Evolutionary conservation across 2,329 filamentous ascomycete genomes (phyloP), one percentile per base, ranked within the genome.

Genomic region (Mycosphaerella sp.): DNA sequence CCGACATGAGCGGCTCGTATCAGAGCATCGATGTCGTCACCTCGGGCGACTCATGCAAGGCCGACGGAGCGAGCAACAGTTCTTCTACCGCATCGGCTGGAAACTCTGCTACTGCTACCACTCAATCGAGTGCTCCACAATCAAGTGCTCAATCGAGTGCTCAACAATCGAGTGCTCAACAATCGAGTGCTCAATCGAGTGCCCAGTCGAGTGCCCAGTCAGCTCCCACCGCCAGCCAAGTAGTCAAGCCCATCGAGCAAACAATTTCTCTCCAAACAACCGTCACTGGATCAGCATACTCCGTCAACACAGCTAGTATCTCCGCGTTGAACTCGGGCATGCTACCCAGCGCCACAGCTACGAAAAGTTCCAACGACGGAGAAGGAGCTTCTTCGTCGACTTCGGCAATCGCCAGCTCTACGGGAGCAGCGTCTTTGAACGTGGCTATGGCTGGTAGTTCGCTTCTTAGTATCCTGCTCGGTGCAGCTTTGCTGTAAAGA

Each of bases 21-120:
- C 56, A 76, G 59, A 76, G 73, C 64, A 81, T 80, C 66, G 70
- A 76, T 56, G 66, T 74, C 51, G 67, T 67, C 54, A 63, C 41
- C 14, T 56, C 43, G 6, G 66, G 70, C 53, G 62, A 63, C 36
- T 60, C 65, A 6, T 70, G 70, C 47, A 65, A 64, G 31, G 63
- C 66, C 21, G 57, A 62, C 34, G 70, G 68, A 60, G 58, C 56
- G 9, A 58, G 45, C 39, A 53, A 50, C 32, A 44, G 45, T 45
- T 45, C 53, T 46, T 46, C 45, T n/a, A 44, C 54, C 11, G 38
- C 39, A 17, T 50, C 56, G 31, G 54, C 48, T 4, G 46, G 51
- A 17, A 46, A 47, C 26, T 52, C 54, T 29, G 43, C 47, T n/a
- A 48, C 61, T 12, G 38, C 21, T 17, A 40, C 53, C 45, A 49